Percentiles rank a stretch among this genome's conserved stretches.
Conservation (phyloP, 2,329 filamentous ascomycete genomes). For the Dendryphion nanum region DNA sequence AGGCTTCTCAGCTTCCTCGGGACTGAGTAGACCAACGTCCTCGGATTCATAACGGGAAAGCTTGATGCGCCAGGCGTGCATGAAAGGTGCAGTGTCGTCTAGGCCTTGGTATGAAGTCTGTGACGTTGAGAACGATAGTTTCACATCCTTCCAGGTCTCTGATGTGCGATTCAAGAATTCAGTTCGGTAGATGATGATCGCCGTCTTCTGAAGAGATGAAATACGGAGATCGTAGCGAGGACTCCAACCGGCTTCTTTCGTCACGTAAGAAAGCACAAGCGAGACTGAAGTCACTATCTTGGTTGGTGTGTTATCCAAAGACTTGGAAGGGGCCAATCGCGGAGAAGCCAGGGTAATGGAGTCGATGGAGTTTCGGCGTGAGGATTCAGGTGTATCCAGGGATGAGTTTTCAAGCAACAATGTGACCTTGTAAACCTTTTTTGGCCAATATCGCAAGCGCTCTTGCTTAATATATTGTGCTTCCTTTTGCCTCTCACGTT, state of each 20-base stretch:
- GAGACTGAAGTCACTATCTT: constrained; percentile 7
- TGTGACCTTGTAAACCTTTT: constrained; percentile 35
- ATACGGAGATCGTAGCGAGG: constrained; percentile 63
- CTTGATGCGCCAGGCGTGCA: constrained; percentile 59
- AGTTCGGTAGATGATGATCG: constrained; percentile 60
- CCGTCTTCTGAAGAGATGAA: constrained; percentile 55
- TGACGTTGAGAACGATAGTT: constrained; percentile 62
- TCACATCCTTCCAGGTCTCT: constrained; percentile 63
- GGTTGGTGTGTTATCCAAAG: not conserved
- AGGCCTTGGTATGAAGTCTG: constrained; percentile 59
- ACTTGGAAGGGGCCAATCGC: constrained; percentile 1
- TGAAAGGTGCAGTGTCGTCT: constrained; percentile 54
- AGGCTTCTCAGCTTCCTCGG: constrained; percentile 11
- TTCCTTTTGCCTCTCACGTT: constrained; percentile 20
- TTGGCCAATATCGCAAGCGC: constrained; percentile 37
- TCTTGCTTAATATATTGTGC: constrained; percentile 30
- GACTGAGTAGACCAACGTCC: constrained; percentile 16
- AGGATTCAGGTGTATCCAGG: constrained; percentile 25
- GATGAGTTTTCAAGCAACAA: constrained; percentile 37
- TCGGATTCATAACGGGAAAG: constrained; percentile 37
- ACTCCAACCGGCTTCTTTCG: constrained; percentile 57
- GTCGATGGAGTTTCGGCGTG: constrained; percentile 23
- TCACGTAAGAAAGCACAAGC: constrained; percentile 60
- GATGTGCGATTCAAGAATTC: constrained; percentile 62
- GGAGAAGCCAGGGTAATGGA: constrained; percentile 16